phyloP scores from a whole-genome alignment of 2,329 filamentous ascomycete species.

The Bipolaris zeicola region DNA sequence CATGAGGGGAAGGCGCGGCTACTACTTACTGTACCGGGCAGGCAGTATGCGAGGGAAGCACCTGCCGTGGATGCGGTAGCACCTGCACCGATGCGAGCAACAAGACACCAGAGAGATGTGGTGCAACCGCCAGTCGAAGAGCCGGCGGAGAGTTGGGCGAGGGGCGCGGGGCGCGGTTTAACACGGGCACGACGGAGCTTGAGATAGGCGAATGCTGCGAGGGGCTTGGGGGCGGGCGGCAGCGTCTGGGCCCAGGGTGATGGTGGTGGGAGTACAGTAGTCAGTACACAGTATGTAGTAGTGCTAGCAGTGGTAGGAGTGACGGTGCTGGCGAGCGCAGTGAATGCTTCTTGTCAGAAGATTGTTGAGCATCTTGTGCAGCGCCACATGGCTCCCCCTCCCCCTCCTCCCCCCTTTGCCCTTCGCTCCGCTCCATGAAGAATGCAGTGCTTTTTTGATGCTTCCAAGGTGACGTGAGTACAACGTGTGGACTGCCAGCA shows the following conservation, averaged over 20 bases:
- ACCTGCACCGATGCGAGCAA: not conserved
- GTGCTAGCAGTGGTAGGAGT: too few species aligned
- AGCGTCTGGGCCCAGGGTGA: not conserved
- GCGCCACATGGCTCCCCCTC: not conserved
- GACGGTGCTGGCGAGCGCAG: not conserved
- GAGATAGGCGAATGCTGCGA: conserved; percentile 6
- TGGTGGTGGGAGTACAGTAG: not conserved
- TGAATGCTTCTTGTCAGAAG: not conserved
- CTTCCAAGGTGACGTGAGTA: conserved; percentile 15
- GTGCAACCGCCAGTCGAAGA: not conserved
- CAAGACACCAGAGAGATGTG: not conserved
- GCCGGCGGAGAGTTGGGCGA: too few species aligned
- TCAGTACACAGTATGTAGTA: too few species aligned
- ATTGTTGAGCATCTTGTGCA: conserved; percentile 3
- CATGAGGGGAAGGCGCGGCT: not conserved
- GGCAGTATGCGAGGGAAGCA: conserved; percentile 1
- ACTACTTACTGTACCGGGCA: not conserved
- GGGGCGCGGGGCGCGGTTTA: too few species aligned
- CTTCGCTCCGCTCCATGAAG: not conserved
- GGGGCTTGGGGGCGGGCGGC: not conserved
- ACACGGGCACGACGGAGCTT: too few species aligned
- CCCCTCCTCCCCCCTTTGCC: too few species aligned
- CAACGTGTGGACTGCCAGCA: conserved; percentile 8
- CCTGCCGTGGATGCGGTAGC: conserved; percentile 4
- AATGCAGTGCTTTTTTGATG: conserved; percentile 1